Evolutionary conservation across 768 basidiomycete genomes (phyloP), one percentile per base, ranked within the genome.

Genomic region (Coprinellus micaceus): DNA sequence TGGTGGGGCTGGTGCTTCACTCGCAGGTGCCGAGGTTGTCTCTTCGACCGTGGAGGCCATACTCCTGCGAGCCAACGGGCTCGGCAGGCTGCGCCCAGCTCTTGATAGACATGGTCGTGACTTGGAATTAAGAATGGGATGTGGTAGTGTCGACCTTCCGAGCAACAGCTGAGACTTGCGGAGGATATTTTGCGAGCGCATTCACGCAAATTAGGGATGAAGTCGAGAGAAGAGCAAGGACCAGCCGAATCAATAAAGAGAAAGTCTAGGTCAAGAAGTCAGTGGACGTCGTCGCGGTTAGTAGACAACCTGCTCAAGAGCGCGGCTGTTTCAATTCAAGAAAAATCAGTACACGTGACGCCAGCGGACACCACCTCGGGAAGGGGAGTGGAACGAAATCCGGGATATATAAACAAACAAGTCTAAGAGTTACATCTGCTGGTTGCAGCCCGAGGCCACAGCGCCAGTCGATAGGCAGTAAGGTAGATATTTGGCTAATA

Each of bases 91-190:
- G 28, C 46, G 49, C 30, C 28, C 56, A 36, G 36, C 52, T 46
- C 50, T 53, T 29, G 33, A 30, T 17, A 57, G 44, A 26, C 56
- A 57, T 57, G 44, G 30, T 4, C 51, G 40, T 30, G 56, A 47
- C 41, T 17, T 45, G 30, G 56, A 22, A 11, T 15, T 17, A 13
- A 45, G 53, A 52, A 49, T 55, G 24, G 63, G 53, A 24, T 62
- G 59, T 28, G 61, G 46, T 56, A 59, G 45, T 52, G 66, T 52
- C 37, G 66, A 64, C 39, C 61, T 59, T 58, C 69, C 70, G 6
- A 78, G 69, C 54, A 80, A 71, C 46, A 71, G 69, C 39, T 69
- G 66, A 58, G 73, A 71, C 65, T 72, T 69, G 56, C 73, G 71
- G 52, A 76, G 61, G 43, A 75, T 62, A 41, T 69, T 69, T 61